These are phyloP conservation scores for Fragilariopsis cylindrus DNA, from an alignment of 108 stramenopile genomes.

Conservation along the genomic window DNA sequence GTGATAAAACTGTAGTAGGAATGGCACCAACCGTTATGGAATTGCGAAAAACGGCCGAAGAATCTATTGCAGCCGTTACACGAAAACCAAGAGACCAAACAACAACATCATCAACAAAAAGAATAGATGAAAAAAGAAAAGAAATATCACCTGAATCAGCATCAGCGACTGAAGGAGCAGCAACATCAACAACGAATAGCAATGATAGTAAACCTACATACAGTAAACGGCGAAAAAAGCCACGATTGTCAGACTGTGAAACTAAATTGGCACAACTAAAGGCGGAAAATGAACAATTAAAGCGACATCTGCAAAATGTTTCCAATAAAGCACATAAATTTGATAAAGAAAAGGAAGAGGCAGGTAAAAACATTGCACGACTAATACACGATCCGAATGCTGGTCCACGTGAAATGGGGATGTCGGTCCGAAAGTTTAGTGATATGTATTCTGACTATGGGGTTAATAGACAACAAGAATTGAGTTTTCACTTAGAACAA, in stretches of 20 bases:
- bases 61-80: conserved; percentile 45
- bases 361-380: conserved; percentile 25
- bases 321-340: conserved; percentile 42
- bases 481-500: conserved; percentile 84
- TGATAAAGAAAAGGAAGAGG: conserved; percentile 43
- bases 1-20: not conserved
- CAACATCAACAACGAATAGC: not conserved
- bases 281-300: conserved; percentile 65
- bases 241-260: conserved; percentile 58
- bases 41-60: conserved; percentile 49
- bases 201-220: conserved; percentile 31
- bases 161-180: conserved; percentile 1
- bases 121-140: conserved; percentile 5
- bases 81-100: conserved; percentile 18
- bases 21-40: conserved; percentile 27
- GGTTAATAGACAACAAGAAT: conserved; percentile 69
- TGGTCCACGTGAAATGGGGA: conserved; percentile 35
- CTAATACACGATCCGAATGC: conserved; percentile 35
- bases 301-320: conserved; percentile 62
- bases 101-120: not conserved
- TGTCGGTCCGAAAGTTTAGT: conserved; percentile 43
- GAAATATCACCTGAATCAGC: not conserved
- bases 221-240: conserved; percentile 56
- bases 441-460: conserved; percentile 91
- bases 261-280: conserved; percentile 44